phyloP scores from a whole-genome alignment of 2,329 filamentous ascomycete species.

The Coleophoma crateriformis region DNA sequence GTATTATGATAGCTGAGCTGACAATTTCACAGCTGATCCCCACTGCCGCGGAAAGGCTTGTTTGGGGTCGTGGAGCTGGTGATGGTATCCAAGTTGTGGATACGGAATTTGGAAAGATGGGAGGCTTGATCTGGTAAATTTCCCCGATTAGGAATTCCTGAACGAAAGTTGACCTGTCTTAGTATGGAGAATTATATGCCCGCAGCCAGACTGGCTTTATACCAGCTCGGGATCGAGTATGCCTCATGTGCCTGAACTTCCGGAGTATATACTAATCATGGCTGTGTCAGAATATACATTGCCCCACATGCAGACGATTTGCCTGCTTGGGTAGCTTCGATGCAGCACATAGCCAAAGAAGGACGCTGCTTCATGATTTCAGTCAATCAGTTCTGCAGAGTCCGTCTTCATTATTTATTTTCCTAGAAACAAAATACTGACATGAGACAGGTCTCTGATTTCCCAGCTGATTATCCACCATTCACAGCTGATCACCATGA shows the following conservation, averaged over 20 bases:
- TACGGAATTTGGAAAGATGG: constrained; percentile 34
- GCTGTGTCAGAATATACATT: constrained; percentile 15
- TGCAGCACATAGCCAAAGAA: constrained; percentile 39
- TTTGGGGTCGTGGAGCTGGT: constrained; percentile 34
- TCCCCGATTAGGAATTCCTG: too few species aligned
- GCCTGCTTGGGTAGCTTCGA: constrained; percentile 31
- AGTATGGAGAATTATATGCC: constrained; percentile 33
- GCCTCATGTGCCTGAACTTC: too few species aligned
- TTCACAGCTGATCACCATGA: constrained; percentile 33
- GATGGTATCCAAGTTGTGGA: constrained; percentile 33
- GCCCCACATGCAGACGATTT: constrained; percentile 20
- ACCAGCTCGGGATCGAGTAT: constrained; percentile 33
- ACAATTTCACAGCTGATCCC: constrained; percentile 26
- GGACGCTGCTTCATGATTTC: constrained; percentile 37
- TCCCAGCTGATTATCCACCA: constrained; percentile 34
- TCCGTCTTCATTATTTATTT: neutral
- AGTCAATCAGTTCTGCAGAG: constrained; percentile 30
- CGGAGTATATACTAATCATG: too few species aligned
- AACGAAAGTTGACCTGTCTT: constrained; percentile 17
- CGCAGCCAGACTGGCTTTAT: constrained; percentile 33
- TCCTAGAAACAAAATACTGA: neutral
- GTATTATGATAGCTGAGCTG: neutral
- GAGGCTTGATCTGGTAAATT: constrained; percentile 33
- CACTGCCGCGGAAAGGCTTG: constrained; percentile 32
- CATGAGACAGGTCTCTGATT: constrained; percentile 25